A percentile compares a stretch with the other conserved stretches of the same genome.
These are phyloP conservation scores for Dendryphion nanum DNA, from an alignment of 2,329 filamentous ascomycete genomes.

Conservation along the genomic window DNA sequence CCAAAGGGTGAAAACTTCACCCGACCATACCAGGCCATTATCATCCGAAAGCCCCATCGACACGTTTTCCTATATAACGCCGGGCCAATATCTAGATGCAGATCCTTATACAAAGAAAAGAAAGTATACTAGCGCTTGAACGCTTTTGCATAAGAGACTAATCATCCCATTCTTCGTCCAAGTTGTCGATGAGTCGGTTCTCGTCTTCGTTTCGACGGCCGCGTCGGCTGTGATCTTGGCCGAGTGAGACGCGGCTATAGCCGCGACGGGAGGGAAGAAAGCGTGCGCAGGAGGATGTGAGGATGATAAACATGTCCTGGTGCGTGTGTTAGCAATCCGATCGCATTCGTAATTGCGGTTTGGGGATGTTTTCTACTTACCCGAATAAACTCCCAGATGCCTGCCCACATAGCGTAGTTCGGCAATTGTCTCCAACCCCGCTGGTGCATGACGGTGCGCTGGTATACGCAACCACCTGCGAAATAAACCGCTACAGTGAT, in stretches of 20 bases:
- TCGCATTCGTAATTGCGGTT: no score
- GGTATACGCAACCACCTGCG: constrained; percentile 90
- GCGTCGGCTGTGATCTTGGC: constrained; percentile 41
- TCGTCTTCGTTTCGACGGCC: constrained; percentile 68
- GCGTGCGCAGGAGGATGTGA: constrained; percentile 67
- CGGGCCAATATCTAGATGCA: no score
- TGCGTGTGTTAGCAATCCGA: constrained; percentile 10
- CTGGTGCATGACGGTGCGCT: constrained; percentile 90
- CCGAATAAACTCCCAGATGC: constrained; percentile 79
- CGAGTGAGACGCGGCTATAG: constrained; percentile 63
- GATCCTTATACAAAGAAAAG: not conserved
- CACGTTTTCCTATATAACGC: no score
- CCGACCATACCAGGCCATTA: no score
- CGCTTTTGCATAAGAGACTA: no score
- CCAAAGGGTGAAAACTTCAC: no score
- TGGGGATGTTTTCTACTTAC: constrained; percentile 47
- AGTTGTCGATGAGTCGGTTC: constrained; percentile 89
- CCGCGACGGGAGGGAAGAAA: constrained; percentile 64
- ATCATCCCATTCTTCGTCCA: constrained; percentile 97
- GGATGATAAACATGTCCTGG: constrained; percentile 62
- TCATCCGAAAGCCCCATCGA: no score
- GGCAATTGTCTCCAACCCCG: constrained; percentile 93
- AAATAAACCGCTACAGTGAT: constrained; percentile 84
- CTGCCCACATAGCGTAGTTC: constrained; percentile 90
- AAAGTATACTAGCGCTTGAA: no score